Evolutionary conservation across 352 stramenopile genomes (phyloP).

Genomic region (Aphanomyces stellatus): DNA sequence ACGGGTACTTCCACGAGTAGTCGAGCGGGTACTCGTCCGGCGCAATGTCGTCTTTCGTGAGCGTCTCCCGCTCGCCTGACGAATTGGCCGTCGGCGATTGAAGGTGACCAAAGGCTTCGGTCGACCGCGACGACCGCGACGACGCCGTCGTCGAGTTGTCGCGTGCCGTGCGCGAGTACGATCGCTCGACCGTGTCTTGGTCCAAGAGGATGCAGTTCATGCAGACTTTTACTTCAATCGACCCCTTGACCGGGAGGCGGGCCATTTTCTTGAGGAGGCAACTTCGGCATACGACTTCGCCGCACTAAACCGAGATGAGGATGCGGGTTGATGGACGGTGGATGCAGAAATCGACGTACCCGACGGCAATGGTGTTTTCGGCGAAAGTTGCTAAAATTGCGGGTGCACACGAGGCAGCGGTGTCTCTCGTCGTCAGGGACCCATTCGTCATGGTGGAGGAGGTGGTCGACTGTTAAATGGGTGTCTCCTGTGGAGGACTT

Average conservation of each 20-base stretch:
- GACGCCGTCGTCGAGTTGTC: neutral
- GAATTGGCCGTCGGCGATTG: neutral
- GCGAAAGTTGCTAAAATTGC: constrained; percentile 16
- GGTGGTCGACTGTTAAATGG: constrained; percentile 15
- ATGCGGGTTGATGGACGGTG: too few relatives aligned
- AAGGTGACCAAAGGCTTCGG: neutral
- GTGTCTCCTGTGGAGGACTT: neutral
- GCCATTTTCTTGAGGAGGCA: constrained; percentile 83
- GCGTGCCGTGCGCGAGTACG: neutral
- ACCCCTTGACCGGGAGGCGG: constrained; percentile 73
- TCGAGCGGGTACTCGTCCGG: constrained; percentile 20
- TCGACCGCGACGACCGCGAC: neutral
- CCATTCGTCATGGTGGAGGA: constrained; percentile 18
- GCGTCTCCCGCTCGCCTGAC: neutral
- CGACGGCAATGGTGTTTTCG: constrained; percentile 20
- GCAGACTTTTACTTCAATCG: constrained; percentile 76
- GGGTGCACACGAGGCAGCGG: constrained; percentile 16
- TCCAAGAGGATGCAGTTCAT: constrained; percentile 76
- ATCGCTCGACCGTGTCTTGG: constrained; percentile 10
- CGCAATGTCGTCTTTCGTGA: neutral
- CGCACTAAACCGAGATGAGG: constrained; percentile 38
- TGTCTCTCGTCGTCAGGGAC: constrained; percentile 15
- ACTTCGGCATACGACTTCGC: constrained; percentile 80
- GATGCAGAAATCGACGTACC: neutral
- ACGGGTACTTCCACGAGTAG: constrained; percentile 67